phyloP scores from a whole-genome alignment of 495 filamentous ascomycete species.

The Penicillium crystallinum region DNA sequence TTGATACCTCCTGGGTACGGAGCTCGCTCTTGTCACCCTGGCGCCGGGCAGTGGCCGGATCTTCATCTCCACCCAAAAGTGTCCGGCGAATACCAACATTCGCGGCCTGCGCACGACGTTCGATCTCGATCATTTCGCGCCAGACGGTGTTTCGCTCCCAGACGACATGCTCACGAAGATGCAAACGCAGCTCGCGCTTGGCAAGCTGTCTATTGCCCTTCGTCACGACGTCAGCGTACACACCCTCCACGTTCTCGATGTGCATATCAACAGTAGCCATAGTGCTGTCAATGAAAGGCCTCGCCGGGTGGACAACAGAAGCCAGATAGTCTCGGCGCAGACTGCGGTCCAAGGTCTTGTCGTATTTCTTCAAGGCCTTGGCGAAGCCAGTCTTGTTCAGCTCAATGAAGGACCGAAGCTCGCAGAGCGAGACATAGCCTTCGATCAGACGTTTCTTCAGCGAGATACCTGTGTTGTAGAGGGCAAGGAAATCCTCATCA shows the following conservation, averaged over 20 bases:
- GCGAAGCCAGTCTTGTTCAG: slow-evolving; percentile 93
- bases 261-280: slow-evolving; percentile 63
- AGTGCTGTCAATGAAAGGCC: slow-evolving; percentile 70
- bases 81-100: slow-evolving; percentile 78
- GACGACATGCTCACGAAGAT: slow-evolving; percentile 93
- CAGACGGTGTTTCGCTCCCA: slow-evolving; percentile 99
- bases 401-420: slow-evolving; percentile 92
- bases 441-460: slow-evolving; percentile 86
- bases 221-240: slow-evolving; percentile 77
- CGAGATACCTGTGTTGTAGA: slow-evolving; percentile 78
- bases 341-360: slow-evolving; percentile 84
- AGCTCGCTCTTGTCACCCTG: slow-evolving; percentile 77
- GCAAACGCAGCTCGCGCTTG: slow-evolving; percentile 78
- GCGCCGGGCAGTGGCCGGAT: slow-evolving; percentile 62
- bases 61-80: slow-evolving; percentile 69
- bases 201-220: slow-evolving; percentile 70
- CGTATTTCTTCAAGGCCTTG: slow-evolving; percentile 97
- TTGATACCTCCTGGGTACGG: slow-evolving; percentile 61
- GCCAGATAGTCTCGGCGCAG: slow-evolving; percentile 72
- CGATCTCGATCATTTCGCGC: slow-evolving; percentile 98
- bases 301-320: slow-evolving; percentile 61
- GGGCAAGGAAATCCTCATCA: slow-evolving; percentile 60
- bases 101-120: slow-evolving; percentile 91
- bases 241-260: slow-evolving; percentile 65
- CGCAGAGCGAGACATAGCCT: slow-evolving; percentile 89